Evolutionary conservation across 371 early-diverging fungal species (phyloP).

Genomic region (Rhizopus sp.): DNA sequence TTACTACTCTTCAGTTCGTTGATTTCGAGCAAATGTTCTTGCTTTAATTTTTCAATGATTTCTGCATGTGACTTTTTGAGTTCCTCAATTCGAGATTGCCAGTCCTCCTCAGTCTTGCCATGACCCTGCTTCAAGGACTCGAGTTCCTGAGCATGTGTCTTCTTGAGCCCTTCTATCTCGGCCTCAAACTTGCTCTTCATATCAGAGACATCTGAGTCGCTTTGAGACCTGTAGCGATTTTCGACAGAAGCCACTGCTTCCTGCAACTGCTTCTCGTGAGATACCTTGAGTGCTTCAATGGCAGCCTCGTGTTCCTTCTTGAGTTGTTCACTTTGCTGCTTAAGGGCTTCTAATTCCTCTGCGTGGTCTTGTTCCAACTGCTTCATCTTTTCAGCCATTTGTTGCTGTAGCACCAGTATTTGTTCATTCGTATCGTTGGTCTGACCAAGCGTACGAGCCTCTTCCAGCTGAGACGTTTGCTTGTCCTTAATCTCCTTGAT

Average conservation of each 20-base stretch:
- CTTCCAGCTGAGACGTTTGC: conserved; percentile 5
- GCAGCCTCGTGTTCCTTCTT: conserved; percentile 4
- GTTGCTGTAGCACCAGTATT: not conserved
- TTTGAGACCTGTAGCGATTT: not conserved
- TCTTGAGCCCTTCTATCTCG: conserved; percentile 6
- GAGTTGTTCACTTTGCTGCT: not conserved
- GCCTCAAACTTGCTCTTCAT: conserved; percentile 3
- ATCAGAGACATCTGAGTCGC: not conserved
- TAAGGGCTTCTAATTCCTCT: not conserved
- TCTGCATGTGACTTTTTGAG: conserved; percentile 6
- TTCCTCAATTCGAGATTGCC: conserved; percentile 9
- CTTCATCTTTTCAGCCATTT: conserved; percentile 2
- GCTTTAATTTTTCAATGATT: conserved; percentile 15
- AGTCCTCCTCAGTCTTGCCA: conserved; percentile 14
- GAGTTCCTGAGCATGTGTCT: conserved; percentile 4
- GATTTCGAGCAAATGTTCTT: conserved; percentile 12
- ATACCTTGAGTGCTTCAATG: conserved; percentile 3
- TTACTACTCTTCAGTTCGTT: conserved; percentile 4
- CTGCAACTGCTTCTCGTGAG: conserved; percentile 12
- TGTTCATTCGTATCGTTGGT: not conserved
- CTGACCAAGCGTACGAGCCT: not conserved
- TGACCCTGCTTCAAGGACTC: not conserved
- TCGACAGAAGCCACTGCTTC: not conserved
- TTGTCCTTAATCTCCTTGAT: conserved; percentile 11
- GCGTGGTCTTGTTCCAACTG: conserved; percentile 9